Base-by-base conservation (phyloP, 2,329 filamentous ascomycete genomes). In the Colletotrichum sp. region DNA sequence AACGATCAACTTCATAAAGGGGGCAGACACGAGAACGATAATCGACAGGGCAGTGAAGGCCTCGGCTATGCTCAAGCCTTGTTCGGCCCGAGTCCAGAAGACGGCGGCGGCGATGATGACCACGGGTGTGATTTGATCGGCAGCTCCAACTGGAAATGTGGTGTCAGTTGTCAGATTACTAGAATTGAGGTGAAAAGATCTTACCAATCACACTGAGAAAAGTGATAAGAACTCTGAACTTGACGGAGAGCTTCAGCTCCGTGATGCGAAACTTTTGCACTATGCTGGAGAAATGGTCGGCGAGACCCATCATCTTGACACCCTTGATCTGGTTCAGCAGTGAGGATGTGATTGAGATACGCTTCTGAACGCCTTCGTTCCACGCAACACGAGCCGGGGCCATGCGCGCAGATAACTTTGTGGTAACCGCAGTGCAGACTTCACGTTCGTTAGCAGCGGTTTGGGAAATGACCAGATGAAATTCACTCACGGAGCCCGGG, bases 241-340 rank as follows among this genome's bases (percentile, higher is more conserved):
- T 78, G 58, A 81, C 82, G 0, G 86, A 87, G 1, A 85, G 77
- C 6, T 81, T 79, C n/a, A 88, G 77, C 76, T 88, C 87, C 2
- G 80, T 68, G 1, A 83, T 78, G 15, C 87, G 80, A 1, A 87
- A 76, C 15, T 79, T 70, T 48, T 86, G 85, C 2, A 87, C 73
- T 18, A 82, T 79, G 2, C 76, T 56, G 6, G 79, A 77, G 26
- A 87, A 78, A 34, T 79, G 82, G 32, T 82, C 80, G 2, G 81
- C 82, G 6, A 88, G 80, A 0, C 87, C 87, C 77, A 84, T 84
- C 83, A 88, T 86, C 64, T 88, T 88, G 70, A 88, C 80, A 3
- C 83, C 83, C 71, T 87, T 88, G 77, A 88, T 87, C 13, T 83
- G 81, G 5, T 78, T 79, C 2, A 88, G 80, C 79, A 86, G 85